phyloP scores from a whole-genome alignment of 164 flowering plant genomes.

The Umbilicus rupestris region DNA sequence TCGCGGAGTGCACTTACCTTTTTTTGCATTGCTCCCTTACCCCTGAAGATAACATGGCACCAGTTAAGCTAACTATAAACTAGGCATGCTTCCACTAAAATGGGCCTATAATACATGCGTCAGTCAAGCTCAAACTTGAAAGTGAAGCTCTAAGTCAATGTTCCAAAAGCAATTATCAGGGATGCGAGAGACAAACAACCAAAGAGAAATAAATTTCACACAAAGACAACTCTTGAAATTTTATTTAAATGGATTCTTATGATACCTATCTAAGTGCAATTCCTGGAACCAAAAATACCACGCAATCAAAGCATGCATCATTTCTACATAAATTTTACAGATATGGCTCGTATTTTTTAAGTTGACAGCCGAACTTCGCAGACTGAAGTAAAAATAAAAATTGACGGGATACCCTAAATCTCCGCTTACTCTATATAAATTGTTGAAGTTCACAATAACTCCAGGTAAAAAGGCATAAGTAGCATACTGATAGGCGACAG shows the following conservation, averaged over 20 bases:
- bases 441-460: not conserved
- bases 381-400: not conserved
- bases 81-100: not conserved
- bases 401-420: not conserved
- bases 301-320: not conserved
- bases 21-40: conserved; percentile 76
- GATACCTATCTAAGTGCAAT: too few relatives aligned
- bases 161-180: not conserved
- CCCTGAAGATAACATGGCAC: conserved; percentile 32
- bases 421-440: not conserved
- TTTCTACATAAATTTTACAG: not conserved
- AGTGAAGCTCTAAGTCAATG: not conserved
- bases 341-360: too few relatives aligned
- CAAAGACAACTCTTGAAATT: too few relatives aligned
- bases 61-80: not conserved
- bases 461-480: not conserved
- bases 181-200: too few relatives aligned
- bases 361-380: too few relatives aligned
- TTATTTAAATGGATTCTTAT: too few relatives aligned
- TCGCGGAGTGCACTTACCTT: conserved; percentile 60
- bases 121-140: not conserved
- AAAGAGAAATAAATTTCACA: too few relatives aligned
- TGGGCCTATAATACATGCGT: too few relatives aligned
- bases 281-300: not conserved
- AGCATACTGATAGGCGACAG: conserved; percentile 47